phyloP scores from a whole-genome alignment of 257 asterid species.

The Capsicum baccatum region DNA sequence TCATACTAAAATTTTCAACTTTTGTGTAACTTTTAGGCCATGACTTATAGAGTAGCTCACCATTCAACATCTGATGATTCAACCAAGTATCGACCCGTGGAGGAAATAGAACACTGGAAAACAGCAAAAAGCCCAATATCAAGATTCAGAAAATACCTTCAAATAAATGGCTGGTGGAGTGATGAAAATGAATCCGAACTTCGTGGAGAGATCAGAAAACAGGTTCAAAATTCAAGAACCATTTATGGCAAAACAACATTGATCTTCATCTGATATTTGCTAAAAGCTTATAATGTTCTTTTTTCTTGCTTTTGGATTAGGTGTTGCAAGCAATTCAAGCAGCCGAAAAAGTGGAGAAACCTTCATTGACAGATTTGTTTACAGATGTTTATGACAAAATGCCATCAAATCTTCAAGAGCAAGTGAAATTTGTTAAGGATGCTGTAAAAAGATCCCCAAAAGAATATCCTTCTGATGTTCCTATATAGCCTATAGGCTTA shows the following conservation, averaged over 20 bases:
- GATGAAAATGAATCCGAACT: slow-evolving; percentile 66
- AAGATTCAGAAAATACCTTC: slow-evolving; percentile 78
- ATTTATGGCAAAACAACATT: background rate
- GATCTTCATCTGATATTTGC: background rate
- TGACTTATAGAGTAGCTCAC: slow-evolving; percentile 86
- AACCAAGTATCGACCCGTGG: slow-evolving; percentile 70
- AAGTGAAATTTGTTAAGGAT: slow-evolving; percentile 69
- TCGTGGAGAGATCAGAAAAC: slow-evolving; percentile 58
- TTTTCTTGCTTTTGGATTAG: slow-evolving; percentile 38
- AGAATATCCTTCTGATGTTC: slow-evolving; percentile 84
- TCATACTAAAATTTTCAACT: background rate
- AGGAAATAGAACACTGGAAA: slow-evolving; percentile 86
- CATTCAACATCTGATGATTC: slow-evolving; percentile 96
- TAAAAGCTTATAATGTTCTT: background rate
- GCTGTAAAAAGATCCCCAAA: slow-evolving; percentile 56
- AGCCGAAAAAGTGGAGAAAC: slow-evolving; percentile 71
- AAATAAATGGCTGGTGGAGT: slow-evolving; percentile 79
- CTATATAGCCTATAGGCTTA: slow-evolving; percentile 40
- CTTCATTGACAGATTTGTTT: slow-evolving; percentile 59
- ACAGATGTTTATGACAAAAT: slow-evolving; percentile 65
- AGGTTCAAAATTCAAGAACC: slow-evolving; percentile 46
- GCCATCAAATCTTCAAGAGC: slow-evolving; percentile 72
- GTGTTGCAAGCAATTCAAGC: slow-evolving; percentile 70
- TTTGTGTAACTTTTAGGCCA: slow-evolving; percentile 49
- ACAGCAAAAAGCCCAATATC: slow-evolving; percentile 60